Percentiles rank a stretch among this genome's conserved stretches.
Conservation (phyloP, 805 yeast genomes). For the Saccharomycopsis vini region DNA sequence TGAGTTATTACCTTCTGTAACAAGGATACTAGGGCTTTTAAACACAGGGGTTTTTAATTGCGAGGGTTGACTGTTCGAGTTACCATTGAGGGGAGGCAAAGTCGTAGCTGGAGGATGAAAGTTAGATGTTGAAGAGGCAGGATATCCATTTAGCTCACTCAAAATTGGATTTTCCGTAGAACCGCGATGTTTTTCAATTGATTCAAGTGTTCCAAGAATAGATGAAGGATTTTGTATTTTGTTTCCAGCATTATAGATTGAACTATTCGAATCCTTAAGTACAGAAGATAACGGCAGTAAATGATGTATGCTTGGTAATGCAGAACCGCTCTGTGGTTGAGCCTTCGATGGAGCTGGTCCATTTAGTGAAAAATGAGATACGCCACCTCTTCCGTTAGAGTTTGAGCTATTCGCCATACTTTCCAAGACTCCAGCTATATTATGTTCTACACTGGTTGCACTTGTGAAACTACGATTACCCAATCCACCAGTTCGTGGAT, state of each 20-base stretch:
- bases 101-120: neutral
- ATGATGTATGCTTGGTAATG: neutral
- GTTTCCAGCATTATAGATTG: neutral
- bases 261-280: neutral
- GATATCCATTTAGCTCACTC: neutral
- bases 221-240: neutral
- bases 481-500: neutral
- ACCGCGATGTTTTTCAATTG: neutral
- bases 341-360: neutral
- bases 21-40: neutral
- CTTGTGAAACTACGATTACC: neutral
- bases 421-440: conserved; percentile 35
- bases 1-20: neutral
- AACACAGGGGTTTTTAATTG: neutral
- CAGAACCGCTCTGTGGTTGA: neutral
- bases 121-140: too few relatives aligned
- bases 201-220: neutral
- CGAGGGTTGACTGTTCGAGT: neutral
- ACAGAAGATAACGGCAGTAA: neutral
- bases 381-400: too few relatives aligned
- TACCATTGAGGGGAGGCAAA: too few relatives aligned
- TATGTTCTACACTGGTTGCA: conserved; percentile 20
- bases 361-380: neutral
- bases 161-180: neutral
- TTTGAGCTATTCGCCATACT: conserved; percentile 28